Evolutionary conservation across 129 eudicot species (phyloP).

Genomic region (Tanacetum coccineum): DNA sequence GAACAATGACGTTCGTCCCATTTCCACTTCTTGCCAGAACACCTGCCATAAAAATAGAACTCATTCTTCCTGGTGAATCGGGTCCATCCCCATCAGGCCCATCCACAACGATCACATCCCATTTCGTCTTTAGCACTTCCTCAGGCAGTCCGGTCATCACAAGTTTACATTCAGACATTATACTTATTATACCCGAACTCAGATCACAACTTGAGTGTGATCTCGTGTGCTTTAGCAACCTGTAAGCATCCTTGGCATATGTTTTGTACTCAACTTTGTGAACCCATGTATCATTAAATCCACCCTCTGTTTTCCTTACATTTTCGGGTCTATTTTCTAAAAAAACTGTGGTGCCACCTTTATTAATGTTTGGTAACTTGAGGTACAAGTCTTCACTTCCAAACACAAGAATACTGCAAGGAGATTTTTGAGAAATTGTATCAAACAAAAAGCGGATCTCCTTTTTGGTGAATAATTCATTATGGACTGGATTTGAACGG

Average conservation of each 20-base stretch:
- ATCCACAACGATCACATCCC: slow-evolving; percentile 88
- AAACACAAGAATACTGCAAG: slow-evolving; percentile 79
- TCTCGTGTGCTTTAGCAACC: slow-evolving; percentile 64
- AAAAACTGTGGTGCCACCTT: slow-evolving; percentile 56
- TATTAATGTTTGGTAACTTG: slow-evolving; percentile 36
- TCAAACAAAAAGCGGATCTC: slow-evolving; percentile 48
- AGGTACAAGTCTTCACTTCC: slow-evolving; percentile 59
- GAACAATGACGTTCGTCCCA: slow-evolving; percentile 64
- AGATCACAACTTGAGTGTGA: slow-evolving; percentile 41
- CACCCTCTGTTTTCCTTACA: slow-evolving; percentile 13
- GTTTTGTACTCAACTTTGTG: slow-evolving; percentile 45
- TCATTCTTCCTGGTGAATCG: slow-evolving; percentile 81
- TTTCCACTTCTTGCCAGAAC: slow-evolving; percentile 65
- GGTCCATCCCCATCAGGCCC: slow-evolving; percentile 71
- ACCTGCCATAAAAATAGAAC: slow-evolving; percentile 72
- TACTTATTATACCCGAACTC: slow-evolving; percentile 10
- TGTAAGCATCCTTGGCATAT: slow-evolving; percentile 64
- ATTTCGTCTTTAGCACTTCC: slow-evolving; percentile 45
- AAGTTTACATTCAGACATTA: slow-evolving; percentile 50
- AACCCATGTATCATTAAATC: slow-evolving; percentile 26
- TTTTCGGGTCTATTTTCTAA: slow-evolving; percentile 51
- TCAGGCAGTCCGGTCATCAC: slow-evolving; percentile 50
- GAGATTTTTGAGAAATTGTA: slow-evolving; percentile 44
- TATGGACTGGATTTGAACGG: slow-evolving; percentile 3
- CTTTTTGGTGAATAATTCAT: slow-evolving; percentile 33